These are phyloP conservation scores for Alternaria incomplexa DNA, from an alignment of 2,329 filamentous ascomycete species.

Conservation along the genomic window DNA sequence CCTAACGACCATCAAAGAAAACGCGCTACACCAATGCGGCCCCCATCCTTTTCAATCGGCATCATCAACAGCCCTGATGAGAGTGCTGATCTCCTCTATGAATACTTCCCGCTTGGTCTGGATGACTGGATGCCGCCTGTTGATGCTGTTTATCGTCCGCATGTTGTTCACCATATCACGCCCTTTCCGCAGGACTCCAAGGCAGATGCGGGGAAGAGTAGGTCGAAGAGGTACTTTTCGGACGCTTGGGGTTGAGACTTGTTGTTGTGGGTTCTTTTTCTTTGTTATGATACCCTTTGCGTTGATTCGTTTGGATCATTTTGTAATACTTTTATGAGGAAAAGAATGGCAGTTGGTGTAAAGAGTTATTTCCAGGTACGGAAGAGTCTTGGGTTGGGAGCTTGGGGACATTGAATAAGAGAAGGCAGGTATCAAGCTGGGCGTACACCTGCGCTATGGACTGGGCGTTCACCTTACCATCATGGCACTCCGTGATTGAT, in stretches of 20 bases:
- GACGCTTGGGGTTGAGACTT: conserved; percentile 37
- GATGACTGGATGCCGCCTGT: conserved; percentile 94
- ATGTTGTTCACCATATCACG: conserved; percentile 86
- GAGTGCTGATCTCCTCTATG: conserved; percentile 83
- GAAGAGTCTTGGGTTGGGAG: background rate
- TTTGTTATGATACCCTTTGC: conserved; percentile 9
- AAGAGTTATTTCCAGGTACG: background rate
- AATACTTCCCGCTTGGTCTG: conserved; percentile 90
- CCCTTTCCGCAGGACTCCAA: conserved; percentile 57
- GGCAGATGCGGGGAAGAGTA: conserved; percentile 50
- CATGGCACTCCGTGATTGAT: background rate
- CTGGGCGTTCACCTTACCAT: conserved; percentile 18
- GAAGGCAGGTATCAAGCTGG: background rate
- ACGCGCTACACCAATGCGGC: conserved; percentile 47
- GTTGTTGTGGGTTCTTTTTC: background rate
- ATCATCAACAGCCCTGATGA: conserved; percentile 70
- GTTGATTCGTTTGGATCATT: background rate
- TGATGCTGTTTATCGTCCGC: conserved; percentile 87
- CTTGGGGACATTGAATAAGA: background rate
- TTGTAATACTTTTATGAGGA: conserved; percentile 3
- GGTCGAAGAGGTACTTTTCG: conserved; percentile 59
- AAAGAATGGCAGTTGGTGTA: background rate
- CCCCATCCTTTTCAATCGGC: conserved; percentile 55
- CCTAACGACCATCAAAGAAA: conserved; percentile 43
- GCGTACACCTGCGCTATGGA: background rate